These are phyloP conservation scores for Aspergillus cristatus DNA, from an alignment of 495 filamentous ascomycete species.

Conservation along the genomic window DNA sequence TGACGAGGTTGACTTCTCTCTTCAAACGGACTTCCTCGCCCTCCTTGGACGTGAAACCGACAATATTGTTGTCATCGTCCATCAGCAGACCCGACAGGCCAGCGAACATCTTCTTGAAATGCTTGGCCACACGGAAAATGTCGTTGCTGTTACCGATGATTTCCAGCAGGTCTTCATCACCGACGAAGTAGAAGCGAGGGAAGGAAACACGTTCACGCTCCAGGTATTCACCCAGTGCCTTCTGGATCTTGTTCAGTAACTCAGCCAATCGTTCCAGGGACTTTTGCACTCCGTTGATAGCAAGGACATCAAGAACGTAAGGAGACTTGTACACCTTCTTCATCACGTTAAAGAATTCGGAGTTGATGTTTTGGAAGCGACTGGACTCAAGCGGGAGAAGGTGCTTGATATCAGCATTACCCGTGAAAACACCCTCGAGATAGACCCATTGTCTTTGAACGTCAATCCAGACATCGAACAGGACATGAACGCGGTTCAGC, in stretches of 20 bases:
- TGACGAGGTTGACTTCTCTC: constrained; percentile 81
- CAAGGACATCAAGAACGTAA: constrained; percentile 87
- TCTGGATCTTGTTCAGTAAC: constrained; percentile 97
- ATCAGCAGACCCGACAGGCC: constrained; percentile 82
- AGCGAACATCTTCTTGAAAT: constrained; percentile 99
- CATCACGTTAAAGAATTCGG: constrained; percentile 94
- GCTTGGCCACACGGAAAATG: constrained; percentile 87
- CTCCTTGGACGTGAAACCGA: constrained; percentile 92
- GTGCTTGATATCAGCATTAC: constrained; percentile 98
- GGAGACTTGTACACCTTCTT: constrained; percentile 96
- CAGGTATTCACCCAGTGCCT: constrained; percentile 95
- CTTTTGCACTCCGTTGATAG: constrained; percentile 90
- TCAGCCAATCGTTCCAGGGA: constrained; percentile 90
- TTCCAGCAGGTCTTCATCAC: constrained; percentile 96
- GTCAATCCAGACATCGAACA: constrained; percentile 99
- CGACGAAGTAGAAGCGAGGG: constrained; percentile 97
- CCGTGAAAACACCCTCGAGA: constrained; percentile 94
- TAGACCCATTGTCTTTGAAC: constrained; percentile 99
- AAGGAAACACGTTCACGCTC: constrained; percentile 96
- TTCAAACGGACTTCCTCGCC: constrained; percentile 82
- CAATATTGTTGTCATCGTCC: constrained; percentile 81
- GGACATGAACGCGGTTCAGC: constrained; percentile 89
- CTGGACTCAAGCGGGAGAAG: constrained; percentile 91
- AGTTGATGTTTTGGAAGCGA: constrained; percentile 97
- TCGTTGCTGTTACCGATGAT: constrained; percentile 99